A percentile compares a stretch with the other conserved stretches of the same genome.
Conservation (phyloP, 495 filamentous ascomycete genomes). For the Hypoxylon crocopeplum region DNA sequence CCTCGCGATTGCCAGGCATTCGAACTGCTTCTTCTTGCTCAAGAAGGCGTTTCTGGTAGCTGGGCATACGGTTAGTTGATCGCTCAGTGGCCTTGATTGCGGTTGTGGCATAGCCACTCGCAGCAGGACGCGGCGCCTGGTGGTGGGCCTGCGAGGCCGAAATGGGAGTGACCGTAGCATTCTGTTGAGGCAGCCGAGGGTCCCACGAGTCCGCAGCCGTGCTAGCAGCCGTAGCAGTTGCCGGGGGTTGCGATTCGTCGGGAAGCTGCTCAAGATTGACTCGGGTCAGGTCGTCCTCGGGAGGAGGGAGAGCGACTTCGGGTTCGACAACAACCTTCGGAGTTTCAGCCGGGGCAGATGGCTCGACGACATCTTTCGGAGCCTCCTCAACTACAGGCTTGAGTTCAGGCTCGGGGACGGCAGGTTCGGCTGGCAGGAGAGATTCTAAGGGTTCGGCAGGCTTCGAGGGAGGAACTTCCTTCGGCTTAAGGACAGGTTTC, state of each 20-base stretch:
- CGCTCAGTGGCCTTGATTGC: conserved; percentile 76
- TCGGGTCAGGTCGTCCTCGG: conserved; percentile 87
- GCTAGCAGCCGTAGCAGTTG: conserved; percentile 87
- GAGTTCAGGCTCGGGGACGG: conserved; percentile 44
- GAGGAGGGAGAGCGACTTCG: conserved; percentile 63
- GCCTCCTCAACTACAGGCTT: conserved; percentile 41
- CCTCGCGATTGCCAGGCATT: conserved; percentile 98
- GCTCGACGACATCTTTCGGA: conserved; percentile 38
- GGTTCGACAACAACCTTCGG: conserved; percentile 56
- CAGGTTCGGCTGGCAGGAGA: conserved; percentile 44
- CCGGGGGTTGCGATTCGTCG: conserved; percentile 75
- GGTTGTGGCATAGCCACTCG: conserved; percentile 72
- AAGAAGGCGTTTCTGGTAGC: conserved; percentile 80
- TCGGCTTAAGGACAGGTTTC: conserved; percentile 53
- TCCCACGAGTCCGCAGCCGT: conserved; percentile 86
- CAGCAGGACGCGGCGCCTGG: conserved; percentile 60
- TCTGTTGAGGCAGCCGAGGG: conserved; percentile 59
- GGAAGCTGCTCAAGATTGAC: conserved; percentile 88
- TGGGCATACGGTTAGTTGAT: conserved; percentile 66
- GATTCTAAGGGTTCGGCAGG: conserved; percentile 49
- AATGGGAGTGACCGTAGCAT: conserved; percentile 60
- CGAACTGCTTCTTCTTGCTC: conserved; percentile 97
- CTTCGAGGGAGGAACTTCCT: conserved; percentile 51
- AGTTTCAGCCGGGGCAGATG: conserved; percentile 38
- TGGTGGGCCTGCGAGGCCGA: conserved; percentile 64